Conservation (phyloP, 345 rosid genomes). For the Euphorbia pulcherrima region DNA sequence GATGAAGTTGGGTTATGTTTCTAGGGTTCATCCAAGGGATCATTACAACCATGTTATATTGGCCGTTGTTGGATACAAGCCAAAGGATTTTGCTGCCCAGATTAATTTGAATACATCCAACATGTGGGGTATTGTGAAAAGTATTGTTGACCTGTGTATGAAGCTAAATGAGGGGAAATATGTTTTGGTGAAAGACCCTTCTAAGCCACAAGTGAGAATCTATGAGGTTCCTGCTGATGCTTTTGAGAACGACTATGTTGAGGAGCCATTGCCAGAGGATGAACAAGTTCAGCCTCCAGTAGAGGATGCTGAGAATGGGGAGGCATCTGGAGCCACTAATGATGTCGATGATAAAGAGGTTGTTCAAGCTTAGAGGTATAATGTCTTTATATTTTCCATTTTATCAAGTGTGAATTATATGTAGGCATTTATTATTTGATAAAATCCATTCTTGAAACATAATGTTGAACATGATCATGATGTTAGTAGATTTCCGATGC, state of each 20-base stretch:
- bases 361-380: constrained; percentile 50
- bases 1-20: constrained; percentile 97
- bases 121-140: constrained; percentile 98
- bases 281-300: constrained; percentile 78
- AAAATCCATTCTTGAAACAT: neutral
- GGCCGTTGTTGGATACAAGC: constrained; percentile 86
- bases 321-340: constrained; percentile 40
- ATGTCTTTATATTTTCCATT: neutral
- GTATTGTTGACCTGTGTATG: constrained; percentile 92
- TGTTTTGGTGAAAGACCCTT: constrained; percentile 88
- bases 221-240: constrained; percentile 97
- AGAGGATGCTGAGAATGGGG: constrained; percentile 54
- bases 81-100: constrained; percentile 83
- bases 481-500: neutral
- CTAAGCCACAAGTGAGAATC: constrained; percentile 90
- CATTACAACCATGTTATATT: constrained; percentile 91
- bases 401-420: neutral
- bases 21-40: constrained; percentile 96
- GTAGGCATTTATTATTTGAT: neutral
- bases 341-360: constrained; percentile 50
- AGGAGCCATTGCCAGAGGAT: constrained; percentile 85
- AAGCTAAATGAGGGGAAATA: constrained; percentile 87
- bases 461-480: neutral
- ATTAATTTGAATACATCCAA: constrained; percentile 76
- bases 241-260: constrained; percentile 92